phyloP scores from a whole-genome alignment of 805 yeast species.

The Grigorovia yakushimaensis region DNA sequence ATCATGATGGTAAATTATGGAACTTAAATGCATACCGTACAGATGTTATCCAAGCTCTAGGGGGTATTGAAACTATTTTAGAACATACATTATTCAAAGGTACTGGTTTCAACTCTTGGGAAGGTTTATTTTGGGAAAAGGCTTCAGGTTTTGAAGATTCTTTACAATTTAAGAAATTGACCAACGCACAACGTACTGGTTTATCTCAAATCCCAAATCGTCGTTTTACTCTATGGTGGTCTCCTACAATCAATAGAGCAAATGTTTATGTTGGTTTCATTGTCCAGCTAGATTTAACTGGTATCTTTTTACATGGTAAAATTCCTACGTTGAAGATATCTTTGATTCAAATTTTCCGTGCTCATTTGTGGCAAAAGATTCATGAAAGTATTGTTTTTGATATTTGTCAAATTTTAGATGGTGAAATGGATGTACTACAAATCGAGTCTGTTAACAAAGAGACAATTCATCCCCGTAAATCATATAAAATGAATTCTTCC shows the following conservation, averaged over 20 bases:
- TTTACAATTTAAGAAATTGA: constrained; percentile 83
- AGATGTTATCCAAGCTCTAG: constrained; percentile 93
- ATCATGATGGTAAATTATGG: constrained; percentile 96
- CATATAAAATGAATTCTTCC: constrained; percentile 94
- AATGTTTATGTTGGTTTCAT: constrained; percentile 96
- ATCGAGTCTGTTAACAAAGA: constrained; percentile 83
- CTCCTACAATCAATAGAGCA: constrained; percentile 96
- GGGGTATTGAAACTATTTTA: constrained; percentile 91
- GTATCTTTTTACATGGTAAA: constrained; percentile 94
- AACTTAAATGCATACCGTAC: constrained; percentile 84
- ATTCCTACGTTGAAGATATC: constrained; percentile 96
- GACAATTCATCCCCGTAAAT: constrained; percentile 92
- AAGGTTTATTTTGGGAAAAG: constrained; percentile 97
- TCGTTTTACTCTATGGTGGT: constrained; percentile 98
- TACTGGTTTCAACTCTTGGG: constrained; percentile 98
- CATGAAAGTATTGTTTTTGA: constrained; percentile 94
- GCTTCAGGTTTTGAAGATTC: constrained; percentile 97
- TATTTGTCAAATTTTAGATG: constrained; percentile 83
- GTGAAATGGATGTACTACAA: constrained; percentile 71
- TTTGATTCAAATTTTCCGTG: constrained; percentile 89
- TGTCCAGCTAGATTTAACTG: constrained; percentile 92
- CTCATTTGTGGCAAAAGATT: constrained; percentile 98
- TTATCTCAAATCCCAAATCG: constrained; percentile 95
- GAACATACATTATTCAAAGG: constrained; percentile 94
- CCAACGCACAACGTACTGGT: constrained; percentile 97